A percentile compares a stretch with the other conserved stretches of the same genome.
These are phyloP conservation scores for Quercus alba DNA, from an alignment of 306 rosid genomes.

Conservation along the genomic window DNA sequence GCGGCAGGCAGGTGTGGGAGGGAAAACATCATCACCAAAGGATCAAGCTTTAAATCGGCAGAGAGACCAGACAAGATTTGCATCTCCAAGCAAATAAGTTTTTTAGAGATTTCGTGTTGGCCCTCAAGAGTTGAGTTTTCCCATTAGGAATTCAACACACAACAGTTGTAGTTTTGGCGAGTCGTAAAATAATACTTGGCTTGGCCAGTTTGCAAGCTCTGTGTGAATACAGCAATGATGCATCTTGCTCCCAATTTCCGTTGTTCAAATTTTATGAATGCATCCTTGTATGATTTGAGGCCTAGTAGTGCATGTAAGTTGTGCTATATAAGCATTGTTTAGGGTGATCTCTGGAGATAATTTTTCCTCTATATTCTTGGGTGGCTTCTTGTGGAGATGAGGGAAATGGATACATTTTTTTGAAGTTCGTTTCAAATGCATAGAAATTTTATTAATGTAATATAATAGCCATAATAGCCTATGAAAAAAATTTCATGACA, in stretches of 20 bases:
- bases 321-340: constrained; percentile 38
- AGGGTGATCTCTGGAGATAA: constrained; percentile 24
- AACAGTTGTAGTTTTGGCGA: constrained; percentile 38
- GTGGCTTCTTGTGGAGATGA: constrained; percentile 8
- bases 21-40: constrained; percentile 88
- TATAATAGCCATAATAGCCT: constrained; percentile 41
- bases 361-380: constrained; percentile 6
- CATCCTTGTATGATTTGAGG: constrained; percentile 12
- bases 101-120: constrained; percentile 16
- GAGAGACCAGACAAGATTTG: constrained; percentile 87
- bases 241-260: constrained; percentile 28
- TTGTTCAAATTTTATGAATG: constrained; percentile 9
- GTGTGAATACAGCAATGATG: neutral
- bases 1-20: constrained; percentile 83
- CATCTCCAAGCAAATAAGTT: constrained; percentile 69
- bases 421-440: constrained; percentile 22
- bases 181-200: constrained; percentile 24
- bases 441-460: constrained; percentile 46
- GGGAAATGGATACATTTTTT: constrained; percentile 27
- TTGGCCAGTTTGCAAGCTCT: constrained; percentile 10
- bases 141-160: neutral
- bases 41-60: constrained; percentile 64
- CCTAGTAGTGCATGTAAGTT: constrained; percentile 28
- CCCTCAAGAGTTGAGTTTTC: constrained; percentile 12
- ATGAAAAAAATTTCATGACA: constrained; percentile 26